Conservation (phyloP, 106 monocot species). For the Apostasia shenzhenica region DNA sequence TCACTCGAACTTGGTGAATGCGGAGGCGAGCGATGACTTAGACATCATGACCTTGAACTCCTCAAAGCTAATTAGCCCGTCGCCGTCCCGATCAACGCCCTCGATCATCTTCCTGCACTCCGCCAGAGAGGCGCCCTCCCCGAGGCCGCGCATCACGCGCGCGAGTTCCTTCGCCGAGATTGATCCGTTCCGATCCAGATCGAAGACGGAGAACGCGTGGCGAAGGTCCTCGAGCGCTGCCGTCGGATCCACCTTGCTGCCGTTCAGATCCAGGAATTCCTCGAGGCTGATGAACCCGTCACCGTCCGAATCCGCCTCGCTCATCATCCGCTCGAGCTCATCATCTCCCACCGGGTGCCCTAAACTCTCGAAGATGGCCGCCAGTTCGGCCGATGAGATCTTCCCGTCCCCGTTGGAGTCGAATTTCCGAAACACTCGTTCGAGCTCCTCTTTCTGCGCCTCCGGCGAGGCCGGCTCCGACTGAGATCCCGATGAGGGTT, state of each 20-base stretch:
- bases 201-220: slow-evolving; percentile 28
- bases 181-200: slow-evolving; percentile 20
- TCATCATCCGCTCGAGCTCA: slow-evolving; percentile 12
- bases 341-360: slow-evolving; percentile 14
- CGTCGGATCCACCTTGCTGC: slow-evolving; percentile 8
- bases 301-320: slow-evolving; percentile 25
- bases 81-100: slow-evolving; percentile 32
- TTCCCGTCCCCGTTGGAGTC: slow-evolving; percentile 44
- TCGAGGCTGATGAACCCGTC: slow-evolving; percentile 29
- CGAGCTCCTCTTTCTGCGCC: slow-evolving; percentile 15
- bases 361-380: slow-evolving; percentile 33
- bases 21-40: neutral
- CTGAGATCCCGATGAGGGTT: neutral
- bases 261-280: slow-evolving; percentile 21
- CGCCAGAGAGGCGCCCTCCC: slow-evolving; percentile 12
- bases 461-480: neutral
- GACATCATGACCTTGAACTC: slow-evolving; percentile 26
- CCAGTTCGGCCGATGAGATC: slow-evolving; percentile 35
- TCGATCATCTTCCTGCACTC: slow-evolving; percentile 29
- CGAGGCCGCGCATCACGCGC: slow-evolving; percentile 1
- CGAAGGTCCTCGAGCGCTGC: slow-evolving; percentile 24
- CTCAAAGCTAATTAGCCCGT: slow-evolving; percentile 36
- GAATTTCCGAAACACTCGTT: slow-evolving; percentile 48
- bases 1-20: neutral
- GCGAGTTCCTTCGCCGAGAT: slow-evolving; percentile 23